These are phyloP conservation scores for Ulmus americana DNA, from an alignment of 331 rosid species.

Conservation along the genomic window DNA sequence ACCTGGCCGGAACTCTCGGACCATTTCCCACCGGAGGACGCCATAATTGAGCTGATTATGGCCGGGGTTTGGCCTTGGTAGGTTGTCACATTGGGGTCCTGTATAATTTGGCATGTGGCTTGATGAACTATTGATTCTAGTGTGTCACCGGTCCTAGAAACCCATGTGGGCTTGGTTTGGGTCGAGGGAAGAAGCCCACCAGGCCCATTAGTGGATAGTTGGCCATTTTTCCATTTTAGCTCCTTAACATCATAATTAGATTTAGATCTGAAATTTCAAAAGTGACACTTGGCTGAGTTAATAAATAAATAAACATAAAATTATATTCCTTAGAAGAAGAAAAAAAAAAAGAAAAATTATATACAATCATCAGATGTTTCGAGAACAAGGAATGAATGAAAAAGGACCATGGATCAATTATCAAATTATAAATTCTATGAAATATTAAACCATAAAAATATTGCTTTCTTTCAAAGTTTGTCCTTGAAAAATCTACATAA, in stretches of 20 bases:
- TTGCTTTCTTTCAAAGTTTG: no score
- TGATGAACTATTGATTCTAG: constrained; percentile 62
- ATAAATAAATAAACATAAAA: background rate
- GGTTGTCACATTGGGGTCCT: constrained; percentile 15
- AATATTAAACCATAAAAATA: no score
- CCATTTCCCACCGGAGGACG: constrained; percentile 31
- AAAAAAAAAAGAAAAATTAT: background rate
- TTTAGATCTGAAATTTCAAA: constrained; percentile 26
- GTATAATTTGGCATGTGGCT: constrained; percentile 33
- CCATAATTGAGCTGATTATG: constrained; percentile 16
- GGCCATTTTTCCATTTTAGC: constrained; percentile 49
- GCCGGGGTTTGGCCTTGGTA: constrained; percentile 12
- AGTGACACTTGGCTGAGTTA: background rate
- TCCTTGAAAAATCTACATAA: no score
- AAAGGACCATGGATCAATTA: background rate
- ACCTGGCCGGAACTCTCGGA: constrained; percentile 13
- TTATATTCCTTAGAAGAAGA: background rate
- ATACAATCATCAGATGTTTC: background rate
- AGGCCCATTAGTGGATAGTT: constrained; percentile 41
- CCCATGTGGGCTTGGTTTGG: constrained; percentile 40
- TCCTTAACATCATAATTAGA: constrained; percentile 35
- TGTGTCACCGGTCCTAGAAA: constrained; percentile 37
- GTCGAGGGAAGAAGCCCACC: constrained; percentile 26
- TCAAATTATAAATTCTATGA: no score
- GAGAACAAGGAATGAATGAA: background rate